phyloP scores from a whole-genome alignment of 257 asterid species.

The Marsdenia floribunda region DNA sequence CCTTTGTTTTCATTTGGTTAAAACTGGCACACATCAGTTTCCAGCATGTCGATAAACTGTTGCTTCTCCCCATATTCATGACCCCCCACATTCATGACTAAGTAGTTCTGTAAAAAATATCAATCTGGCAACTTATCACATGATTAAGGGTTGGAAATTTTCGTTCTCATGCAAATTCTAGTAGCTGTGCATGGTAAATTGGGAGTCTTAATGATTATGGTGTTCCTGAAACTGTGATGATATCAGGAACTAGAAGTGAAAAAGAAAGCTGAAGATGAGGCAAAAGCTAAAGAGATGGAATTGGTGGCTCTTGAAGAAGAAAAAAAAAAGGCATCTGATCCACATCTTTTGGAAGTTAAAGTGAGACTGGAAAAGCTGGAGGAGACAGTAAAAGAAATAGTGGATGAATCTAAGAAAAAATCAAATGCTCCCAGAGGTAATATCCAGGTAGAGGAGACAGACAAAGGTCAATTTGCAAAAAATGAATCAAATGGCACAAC shows the following conservation, averaged over 20 bases:
- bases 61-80: neutral
- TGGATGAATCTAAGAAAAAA: slow-evolving; percentile 40
- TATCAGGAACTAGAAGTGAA: slow-evolving; percentile 62
- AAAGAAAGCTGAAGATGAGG: slow-evolving; percentile 86
- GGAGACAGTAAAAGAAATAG: slow-evolving; percentile 57
- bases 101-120: neutral
- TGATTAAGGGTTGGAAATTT: neutral
- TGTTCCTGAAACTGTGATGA: neutral
- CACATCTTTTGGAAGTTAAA: slow-evolving; percentile 63
- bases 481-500: slow-evolving; percentile 16
- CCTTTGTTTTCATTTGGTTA: neutral
- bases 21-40: neutral
- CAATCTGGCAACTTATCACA: neutral
- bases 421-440: slow-evolving; percentile 20
- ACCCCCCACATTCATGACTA: neutral
- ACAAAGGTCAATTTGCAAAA: slow-evolving; percentile 23
- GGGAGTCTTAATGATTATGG: slow-evolving; percentile 10
- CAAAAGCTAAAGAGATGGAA: slow-evolving; percentile 79
- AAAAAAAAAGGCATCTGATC: slow-evolving; percentile 44
- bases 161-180: neutral
- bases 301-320: slow-evolving; percentile 54
- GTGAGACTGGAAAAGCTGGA: slow-evolving; percentile 74
- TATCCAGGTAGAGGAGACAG: slow-evolving; percentile 14
- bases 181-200: neutral
- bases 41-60: neutral